Percentiles rank a stretch among this genome's conserved stretches.
Evolutionary conservation across 768 basidiomycete species (phyloP).

Genomic region (Hortiboletus flavorubellus): DNA sequence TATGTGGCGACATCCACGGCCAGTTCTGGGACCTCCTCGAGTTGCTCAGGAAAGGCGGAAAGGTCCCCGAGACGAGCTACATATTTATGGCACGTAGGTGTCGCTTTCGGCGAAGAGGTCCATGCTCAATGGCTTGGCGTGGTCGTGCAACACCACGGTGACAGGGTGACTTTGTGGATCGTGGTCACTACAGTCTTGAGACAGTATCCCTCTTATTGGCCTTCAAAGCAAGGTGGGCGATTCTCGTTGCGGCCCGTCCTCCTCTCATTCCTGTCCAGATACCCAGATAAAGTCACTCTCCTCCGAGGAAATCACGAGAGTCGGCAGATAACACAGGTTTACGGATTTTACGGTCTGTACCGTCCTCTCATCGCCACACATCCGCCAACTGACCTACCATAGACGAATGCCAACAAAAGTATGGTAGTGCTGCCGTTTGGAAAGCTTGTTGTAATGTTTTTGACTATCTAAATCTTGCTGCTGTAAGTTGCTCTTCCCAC

Average conservation of each 20-base stretch:
- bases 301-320: conserved; percentile 96
- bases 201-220: conserved; percentile 87
- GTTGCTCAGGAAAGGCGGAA: conserved; percentile 80
- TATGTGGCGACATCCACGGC: conserved; percentile 95
- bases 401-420: conserved; percentile 99
- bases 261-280: conserved; percentile 44
- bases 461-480: conserved; percentile 92
- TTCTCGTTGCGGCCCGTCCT: background rate
- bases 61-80: conserved; percentile 85
- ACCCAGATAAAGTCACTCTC: conserved; percentile 89
- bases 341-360: conserved; percentile 88
- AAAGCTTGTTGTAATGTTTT: conserved; percentile 97
- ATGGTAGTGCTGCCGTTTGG: conserved; percentile 94
- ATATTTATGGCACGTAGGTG: conserved; percentile 89
- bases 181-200: conserved; percentile 94
- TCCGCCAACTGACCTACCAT: background rate
- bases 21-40: conserved; percentile 98
- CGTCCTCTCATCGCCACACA: background rate
- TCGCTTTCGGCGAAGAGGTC: conserved; percentile 26
- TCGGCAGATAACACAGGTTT: conserved; percentile 96
- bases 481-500: conserved; percentile 47
- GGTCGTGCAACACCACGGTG: background rate
- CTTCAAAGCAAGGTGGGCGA: conserved; percentile 76
- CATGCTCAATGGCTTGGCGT: conserved; percentile 23
- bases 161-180: conserved; percentile 96